Percentiles rank a stretch among this genome's conserved stretches.
These are phyloP conservation scores for Mycena filopes DNA, from an alignment of 768 basidiomycete species.

Conservation along the genomic window DNA sequence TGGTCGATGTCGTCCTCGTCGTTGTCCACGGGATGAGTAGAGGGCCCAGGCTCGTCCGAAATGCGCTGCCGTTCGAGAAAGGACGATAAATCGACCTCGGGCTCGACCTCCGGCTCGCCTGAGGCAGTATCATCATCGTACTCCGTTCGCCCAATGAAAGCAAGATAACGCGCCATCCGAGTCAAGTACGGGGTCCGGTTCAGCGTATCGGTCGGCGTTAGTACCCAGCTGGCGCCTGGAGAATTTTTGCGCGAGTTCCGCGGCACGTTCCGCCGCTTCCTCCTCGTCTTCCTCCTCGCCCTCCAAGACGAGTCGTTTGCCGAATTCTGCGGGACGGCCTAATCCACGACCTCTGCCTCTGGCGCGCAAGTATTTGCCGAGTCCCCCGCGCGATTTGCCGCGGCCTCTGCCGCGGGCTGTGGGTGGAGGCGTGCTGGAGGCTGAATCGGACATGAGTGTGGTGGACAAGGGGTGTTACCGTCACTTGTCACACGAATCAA, in stretches of 20 bases:
- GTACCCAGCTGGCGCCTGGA: constrained; percentile 68
- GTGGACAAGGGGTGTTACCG: constrained; percentile 13
- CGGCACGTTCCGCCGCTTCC: constrained; percentile 60
- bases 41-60: constrained; percentile 33
- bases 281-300: constrained; percentile 46
- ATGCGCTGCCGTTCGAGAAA: constrained; percentile 32
- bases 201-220: constrained; percentile 80
- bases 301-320: constrained; percentile 68
- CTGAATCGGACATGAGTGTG: constrained; percentile 13
- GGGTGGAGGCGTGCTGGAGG: neutral
- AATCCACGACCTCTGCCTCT: constrained; percentile 68
- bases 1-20: constrained; percentile 72
- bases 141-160: neutral
- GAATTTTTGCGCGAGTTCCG: constrained; percentile 62
- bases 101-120: constrained; percentile 10
- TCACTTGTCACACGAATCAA: constrained; percentile 19
- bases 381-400: constrained; percentile 71
- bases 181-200: constrained; percentile 74
- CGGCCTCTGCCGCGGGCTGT: constrained; percentile 56
- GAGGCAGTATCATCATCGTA: neutral
- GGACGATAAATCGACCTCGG: constrained; percentile 21
- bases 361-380: constrained; percentile 81
- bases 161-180: constrained; percentile 66
- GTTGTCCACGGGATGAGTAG: constrained; percentile 49
- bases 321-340: constrained; percentile 75